phyloP scores from a whole-genome alignment of 169 alveolate species.

The Babesia ovata region DNA sequence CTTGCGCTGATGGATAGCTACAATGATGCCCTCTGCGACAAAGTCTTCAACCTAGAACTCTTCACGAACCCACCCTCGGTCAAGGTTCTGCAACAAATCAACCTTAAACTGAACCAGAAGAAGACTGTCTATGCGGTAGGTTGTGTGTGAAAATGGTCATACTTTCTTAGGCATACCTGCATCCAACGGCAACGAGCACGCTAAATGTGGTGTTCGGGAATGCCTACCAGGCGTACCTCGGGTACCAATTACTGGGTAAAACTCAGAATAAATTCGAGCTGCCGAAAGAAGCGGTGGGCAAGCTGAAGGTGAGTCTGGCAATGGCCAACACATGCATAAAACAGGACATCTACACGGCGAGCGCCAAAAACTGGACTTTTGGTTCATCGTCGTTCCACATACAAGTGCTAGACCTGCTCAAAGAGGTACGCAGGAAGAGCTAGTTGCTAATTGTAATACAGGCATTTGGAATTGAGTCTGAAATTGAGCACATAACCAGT shows the following conservation, averaged over 20 bases:
- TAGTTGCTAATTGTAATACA: not conserved
- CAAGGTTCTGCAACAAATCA: constrained; percentile 48
- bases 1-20: constrained; percentile 41
- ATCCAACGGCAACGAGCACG: constrained; percentile 3
- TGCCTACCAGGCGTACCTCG: constrained; percentile 39
- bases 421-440: constrained; percentile 7
- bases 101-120: constrained; percentile 23
- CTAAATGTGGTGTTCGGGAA: constrained; percentile 28
- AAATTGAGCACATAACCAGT: constrained; percentile 25
- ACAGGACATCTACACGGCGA: constrained; percentile 21
- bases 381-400: constrained; percentile 45
- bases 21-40: constrained; percentile 21
- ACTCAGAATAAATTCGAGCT: constrained; percentile 7
- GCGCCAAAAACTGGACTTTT: constrained; percentile 29
- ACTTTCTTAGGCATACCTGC: constrained; percentile 34
- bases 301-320: constrained; percentile 5
- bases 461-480: constrained; percentile 38
- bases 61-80: constrained; percentile 40
- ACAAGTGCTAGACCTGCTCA: constrained; percentile 26
- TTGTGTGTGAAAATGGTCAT: not conserved
- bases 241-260: constrained; percentile 6
- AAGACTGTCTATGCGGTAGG: constrained; percentile 35
- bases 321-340: not conserved
- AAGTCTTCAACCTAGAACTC: constrained; percentile 29
- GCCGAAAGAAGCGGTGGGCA: constrained; percentile 23